Evolutionary conservation across 352 stramenopile species (phyloP), one percentile per base, ranked within the genome.

Genomic region (Phytophthora pinifolia): DNA sequence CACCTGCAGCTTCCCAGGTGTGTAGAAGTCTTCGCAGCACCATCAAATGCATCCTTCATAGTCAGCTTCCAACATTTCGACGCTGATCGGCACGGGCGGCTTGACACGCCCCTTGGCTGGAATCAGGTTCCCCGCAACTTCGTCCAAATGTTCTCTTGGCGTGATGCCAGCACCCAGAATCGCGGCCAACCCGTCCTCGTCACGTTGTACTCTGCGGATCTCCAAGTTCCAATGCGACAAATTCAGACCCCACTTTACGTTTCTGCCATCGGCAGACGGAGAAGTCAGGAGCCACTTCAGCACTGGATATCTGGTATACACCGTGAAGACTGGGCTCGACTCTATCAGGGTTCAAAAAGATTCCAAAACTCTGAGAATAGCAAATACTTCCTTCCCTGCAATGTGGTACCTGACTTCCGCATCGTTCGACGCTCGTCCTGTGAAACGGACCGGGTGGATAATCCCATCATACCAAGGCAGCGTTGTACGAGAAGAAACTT

Each of bases 91-190:
- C 12, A 25, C 20, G 5, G 41, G 41, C 3, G 22, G n/a, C 25
- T 8, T 46, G 41, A 42, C 9, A 1, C 41, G 32, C 31, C 53
- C 36, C 43, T 61, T 61, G 35, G 31, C 34, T 5, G 53, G 35
- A 17, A 61, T 47, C 13, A 54, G 6, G 0, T 44, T 29, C n/a
- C 47, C 43, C 14, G 31, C 20, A 1, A 54, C 30, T 6, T 35
- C 30, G 14, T 61, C 43, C 6, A 61, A 14, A 15, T 48, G 43
- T 34, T 61, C 43, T 29, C 53, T 20, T 3, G 53, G 44, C 15
- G 53, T 61, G n/a, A 51, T 51, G 1, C 37, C 37, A 18, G 37
- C 46, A n/a, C 46, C 49, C 8, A 57, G 31, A 30, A 57, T 57
- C 5, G 49, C 38, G n/a, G 49, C 29, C 9, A 57, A 14, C 9